Conservation (phyloP, 148 eudicot species). For the Rheum nobile region DNA sequence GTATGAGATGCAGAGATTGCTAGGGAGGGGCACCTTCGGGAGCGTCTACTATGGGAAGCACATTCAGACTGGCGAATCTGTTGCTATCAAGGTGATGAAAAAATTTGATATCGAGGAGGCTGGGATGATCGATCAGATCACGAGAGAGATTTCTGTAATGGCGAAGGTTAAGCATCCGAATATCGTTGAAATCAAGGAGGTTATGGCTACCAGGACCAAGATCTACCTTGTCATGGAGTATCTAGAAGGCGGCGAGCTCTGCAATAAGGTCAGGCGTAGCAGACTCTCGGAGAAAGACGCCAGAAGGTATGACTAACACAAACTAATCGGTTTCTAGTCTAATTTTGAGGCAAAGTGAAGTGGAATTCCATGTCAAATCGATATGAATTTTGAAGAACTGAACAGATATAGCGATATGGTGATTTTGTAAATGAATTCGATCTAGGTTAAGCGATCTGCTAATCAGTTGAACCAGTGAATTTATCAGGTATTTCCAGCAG, state of each 20-base stretch:
- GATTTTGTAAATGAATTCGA: neutral
- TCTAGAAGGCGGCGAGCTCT: conserved; percentile 18
- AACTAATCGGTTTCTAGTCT: neutral
- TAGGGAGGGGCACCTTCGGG: conserved; percentile 13
- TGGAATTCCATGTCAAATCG: neutral
- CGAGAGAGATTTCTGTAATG: conserved; percentile 15
- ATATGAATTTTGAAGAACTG: neutral
- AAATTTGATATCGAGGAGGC: conserved; percentile 9
- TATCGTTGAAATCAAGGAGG: conserved; percentile 17
- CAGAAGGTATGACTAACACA: neutral
- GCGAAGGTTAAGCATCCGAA: conserved; percentile 14
- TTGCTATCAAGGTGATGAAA: conserved; percentile 18
- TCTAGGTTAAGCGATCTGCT: neutral
- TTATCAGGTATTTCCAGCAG: conserved; percentile 11
- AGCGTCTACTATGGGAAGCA: conserved; percentile 9
- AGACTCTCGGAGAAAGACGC: conserved; percentile 7
- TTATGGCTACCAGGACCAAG: conserved; percentile 15
- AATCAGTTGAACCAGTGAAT: neutral
- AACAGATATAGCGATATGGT: no score
- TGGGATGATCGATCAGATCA: conserved; percentile 18
- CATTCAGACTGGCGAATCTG: conserved; percentile 4
- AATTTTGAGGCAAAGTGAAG: no score
- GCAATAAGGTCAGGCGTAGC: conserved; percentile 7
- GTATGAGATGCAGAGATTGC: conserved; percentile 12
- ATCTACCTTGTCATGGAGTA: conserved; percentile 21